Evolutionary conservation across 805 yeast species (phyloP), one percentile per base, ranked within the genome.

Genomic region (Jamesozyma spencerorum): DNA sequence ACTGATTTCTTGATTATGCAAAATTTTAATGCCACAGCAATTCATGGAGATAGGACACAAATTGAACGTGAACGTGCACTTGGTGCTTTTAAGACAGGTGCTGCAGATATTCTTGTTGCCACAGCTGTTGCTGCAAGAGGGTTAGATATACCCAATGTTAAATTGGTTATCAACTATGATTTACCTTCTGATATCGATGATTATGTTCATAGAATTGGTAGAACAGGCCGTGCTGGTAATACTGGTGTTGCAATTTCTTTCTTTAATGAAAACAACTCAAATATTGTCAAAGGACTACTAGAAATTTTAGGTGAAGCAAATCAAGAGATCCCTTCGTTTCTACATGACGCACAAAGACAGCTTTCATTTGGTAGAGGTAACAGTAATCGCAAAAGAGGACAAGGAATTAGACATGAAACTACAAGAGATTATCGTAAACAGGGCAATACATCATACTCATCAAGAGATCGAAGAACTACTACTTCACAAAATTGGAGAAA

Each of bases 121-220:
- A 90, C 98, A 53, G 97, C 97, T 42, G 97, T 90, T 53, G 98
- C 98, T 51, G 97, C 97, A 44, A 85, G 98, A 81, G 98, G 98
- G 72, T 78, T 92, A 68, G 98, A 92, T 76, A 90, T 90, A 72
- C 97, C 98, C 62, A 88, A 90, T 65, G 97, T 90, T 54, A 81
- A 92, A 35, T 97, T 90, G 63, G 97, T 90, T 58, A 82, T 90
- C 69, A 92, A 90, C 77, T 92, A 82, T 66, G 97, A 90, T 64
- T 74, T 90, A 64, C 97, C 98, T 62, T 71, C 81, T 60, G 97
- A 92, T 66, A 85, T 90, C 60, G 97, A 92, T 66, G 97, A 90
- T 68, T 92, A 90, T 63, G 97, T 90, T 43, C 98, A 90, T 74
- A 85, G 98, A 73, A 90, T 92, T 62, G 97, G 97, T 75, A 88